Conservation (phyloP, 805 yeast species). For the Hanseniaspora vineae region DNA sequence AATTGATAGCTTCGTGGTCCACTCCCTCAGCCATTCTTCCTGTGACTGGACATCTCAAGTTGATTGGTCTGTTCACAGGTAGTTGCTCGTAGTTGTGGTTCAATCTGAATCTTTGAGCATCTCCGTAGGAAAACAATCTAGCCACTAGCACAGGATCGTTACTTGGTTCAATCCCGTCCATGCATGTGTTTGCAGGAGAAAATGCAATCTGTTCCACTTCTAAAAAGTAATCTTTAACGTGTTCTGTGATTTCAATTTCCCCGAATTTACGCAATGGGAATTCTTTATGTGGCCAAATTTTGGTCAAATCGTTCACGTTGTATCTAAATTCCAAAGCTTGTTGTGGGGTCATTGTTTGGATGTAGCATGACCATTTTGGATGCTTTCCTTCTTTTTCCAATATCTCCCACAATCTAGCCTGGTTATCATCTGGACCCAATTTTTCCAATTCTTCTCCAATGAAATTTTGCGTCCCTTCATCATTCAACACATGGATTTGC, state of each 20-base stretch:
- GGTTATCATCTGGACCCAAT: conserved; percentile 39
- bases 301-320: conserved; percentile 81
- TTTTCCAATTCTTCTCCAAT: conserved; percentile 30
- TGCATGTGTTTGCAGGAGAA: conserved; percentile 53
- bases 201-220: conserved; percentile 48
- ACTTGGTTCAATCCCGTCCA: conserved; percentile 63
- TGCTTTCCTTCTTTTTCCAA: conserved; percentile 17
- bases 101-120: conserved; percentile 66
- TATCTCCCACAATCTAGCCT: conserved; percentile 9
- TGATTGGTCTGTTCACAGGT: conserved; percentile 43
- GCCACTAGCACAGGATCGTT: conserved; percentile 71
- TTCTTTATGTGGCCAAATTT: conserved; percentile 81
- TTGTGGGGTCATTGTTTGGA: conserved; percentile 60
- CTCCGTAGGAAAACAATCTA: conserved; percentile 63
- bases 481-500: conserved; percentile 40
- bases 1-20: conserved; percentile 28
- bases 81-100: conserved; percentile 53
- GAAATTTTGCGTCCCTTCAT: conserved; percentile 36
- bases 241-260: conserved; percentile 38
- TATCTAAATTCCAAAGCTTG: conserved; percentile 65
- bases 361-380: conserved; percentile 40
- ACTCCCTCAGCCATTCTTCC: conserved; percentile 9
- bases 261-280: conserved; percentile 82
- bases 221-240: conserved; percentile 40
- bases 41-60: conserved; percentile 33